Evolutionary conservation across 345 rosid species (phyloP).

Genomic region (Lenwebbia sp.): DNA sequence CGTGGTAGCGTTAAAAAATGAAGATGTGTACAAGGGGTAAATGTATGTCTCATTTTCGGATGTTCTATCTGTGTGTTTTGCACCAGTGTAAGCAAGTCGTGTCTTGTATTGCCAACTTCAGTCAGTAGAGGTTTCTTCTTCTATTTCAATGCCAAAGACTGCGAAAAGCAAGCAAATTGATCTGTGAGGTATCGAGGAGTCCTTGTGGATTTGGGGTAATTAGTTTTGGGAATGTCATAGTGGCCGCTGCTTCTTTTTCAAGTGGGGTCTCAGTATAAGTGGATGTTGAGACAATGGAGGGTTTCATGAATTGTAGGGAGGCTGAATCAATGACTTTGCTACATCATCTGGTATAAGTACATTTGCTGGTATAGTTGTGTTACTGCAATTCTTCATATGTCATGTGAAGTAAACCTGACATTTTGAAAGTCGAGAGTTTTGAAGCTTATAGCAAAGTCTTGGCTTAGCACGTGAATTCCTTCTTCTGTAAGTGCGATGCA

Average conservation of each 20-base stretch:
- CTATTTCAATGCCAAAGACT: background rate
- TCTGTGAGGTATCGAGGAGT: background rate
- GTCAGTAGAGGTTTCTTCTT: background rate
- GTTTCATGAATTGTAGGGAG: background rate
- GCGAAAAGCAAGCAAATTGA: background rate
- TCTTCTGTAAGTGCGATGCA: background rate
- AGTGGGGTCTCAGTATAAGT: background rate
- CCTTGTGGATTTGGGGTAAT: background rate
- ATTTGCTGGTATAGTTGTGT: background rate
- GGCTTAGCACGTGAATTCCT: background rate
- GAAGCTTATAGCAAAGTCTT: background rate
- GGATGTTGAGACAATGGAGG: background rate
- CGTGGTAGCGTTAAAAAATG: background rate
- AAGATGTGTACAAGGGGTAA: background rate
- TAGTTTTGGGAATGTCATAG: background rate
- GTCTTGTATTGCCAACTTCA: background rate
- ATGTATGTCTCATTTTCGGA: background rate
- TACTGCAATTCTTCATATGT: background rate
- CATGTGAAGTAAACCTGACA: background rate
- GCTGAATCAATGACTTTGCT: background rate
- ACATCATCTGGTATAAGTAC: background rate
- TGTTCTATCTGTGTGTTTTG: background rate
- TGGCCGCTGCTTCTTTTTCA: background rate
- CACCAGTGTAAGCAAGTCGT: background rate
- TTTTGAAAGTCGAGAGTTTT: background rate